These are phyloP conservation scores for Oxyria digyna DNA, from an alignment of 148 eudicot genomes.

Conservation along the genomic window DNA sequence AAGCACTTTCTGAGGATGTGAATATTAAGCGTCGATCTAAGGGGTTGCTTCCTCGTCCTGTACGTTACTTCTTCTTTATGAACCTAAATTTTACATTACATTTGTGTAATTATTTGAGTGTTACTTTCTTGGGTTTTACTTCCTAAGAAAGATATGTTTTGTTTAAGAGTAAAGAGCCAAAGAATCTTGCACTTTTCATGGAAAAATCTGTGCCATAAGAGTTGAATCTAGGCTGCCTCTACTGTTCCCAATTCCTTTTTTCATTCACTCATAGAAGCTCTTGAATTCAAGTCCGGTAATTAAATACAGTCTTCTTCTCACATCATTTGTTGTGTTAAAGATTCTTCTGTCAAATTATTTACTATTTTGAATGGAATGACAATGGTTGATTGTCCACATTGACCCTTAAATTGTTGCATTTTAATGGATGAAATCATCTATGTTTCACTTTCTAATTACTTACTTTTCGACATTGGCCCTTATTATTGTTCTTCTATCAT, in stretches of 20 bases:
- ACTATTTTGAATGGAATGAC: neutral
- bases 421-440: neutral
- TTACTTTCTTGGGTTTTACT: neutral
- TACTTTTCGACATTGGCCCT: neutral
- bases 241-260: neutral
- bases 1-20: slow-evolving; percentile 68
- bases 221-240: neutral
- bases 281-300: neutral
- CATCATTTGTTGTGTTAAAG: too few relatives aligned
- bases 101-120: neutral
- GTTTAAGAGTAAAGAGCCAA: neutral
- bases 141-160: neutral
- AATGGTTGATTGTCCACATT: neutral
- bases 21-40: slow-evolving; percentile 73
- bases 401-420: neutral
- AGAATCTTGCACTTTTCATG: neutral
- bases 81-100: neutral
- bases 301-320: too few relatives aligned
- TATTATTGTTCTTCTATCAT: neutral
- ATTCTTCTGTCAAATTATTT: neutral
- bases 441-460: too few relatives aligned
- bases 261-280: neutral
- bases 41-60: slow-evolving; percentile 94
- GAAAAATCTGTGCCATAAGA: neutral
- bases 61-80: slow-evolving; percentile 22